phyloP scores from a whole-genome alignment of 768 basidiomycete genomes.

The Brasilioporus rufonigricans region DNA sequence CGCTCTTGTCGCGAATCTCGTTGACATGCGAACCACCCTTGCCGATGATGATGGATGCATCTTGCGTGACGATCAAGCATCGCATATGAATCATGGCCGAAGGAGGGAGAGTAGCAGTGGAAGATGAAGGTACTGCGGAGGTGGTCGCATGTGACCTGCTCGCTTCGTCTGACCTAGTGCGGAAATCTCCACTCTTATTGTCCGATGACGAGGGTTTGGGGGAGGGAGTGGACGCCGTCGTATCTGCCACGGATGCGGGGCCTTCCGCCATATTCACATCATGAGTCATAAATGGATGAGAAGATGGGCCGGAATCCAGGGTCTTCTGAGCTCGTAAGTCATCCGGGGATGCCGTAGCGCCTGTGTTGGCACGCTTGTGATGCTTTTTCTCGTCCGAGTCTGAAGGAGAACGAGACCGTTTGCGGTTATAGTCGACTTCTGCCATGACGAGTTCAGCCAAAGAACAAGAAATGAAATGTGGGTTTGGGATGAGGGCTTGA shows the following conservation, averaged over 20 bases:
- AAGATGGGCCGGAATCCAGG: slow-evolving; percentile 42
- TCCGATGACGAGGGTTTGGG: slow-evolving; percentile 45
- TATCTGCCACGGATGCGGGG: slow-evolving; percentile 38
- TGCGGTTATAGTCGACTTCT: slow-evolving; percentile 83
- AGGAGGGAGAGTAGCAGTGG: slow-evolving; percentile 48
- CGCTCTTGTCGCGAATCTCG: slow-evolving; percentile 97
- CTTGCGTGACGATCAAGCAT: slow-evolving; percentile 97
- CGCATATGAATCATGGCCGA: slow-evolving; percentile 94
- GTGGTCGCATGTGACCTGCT: slow-evolving; percentile 45
- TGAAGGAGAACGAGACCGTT: slow-evolving; percentile 84
- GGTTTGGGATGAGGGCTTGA: slow-evolving; percentile 44
- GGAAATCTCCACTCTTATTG: slow-evolving; percentile 41
- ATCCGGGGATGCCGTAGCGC: slow-evolving; percentile 61
- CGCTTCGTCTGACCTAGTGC: slow-evolving; percentile 34
- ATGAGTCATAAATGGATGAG: slow-evolving; percentile 38
- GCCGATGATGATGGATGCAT: slow-evolving; percentile 98
- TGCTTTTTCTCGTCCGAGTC: slow-evolving; percentile 78
- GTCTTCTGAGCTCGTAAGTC: slow-evolving; percentile 50
- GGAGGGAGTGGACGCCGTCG: slow-evolving; percentile 57
- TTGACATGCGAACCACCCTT: slow-evolving; percentile 95
- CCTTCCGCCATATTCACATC: slow-evolving; percentile 68
- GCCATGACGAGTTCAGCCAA: slow-evolving; percentile 70
- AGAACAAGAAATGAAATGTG: slow-evolving; percentile 37
- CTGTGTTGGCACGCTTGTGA: slow-evolving; percentile 83
- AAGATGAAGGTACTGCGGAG: slow-evolving; percentile 49